Conservation (phyloP, 345 rosid species). For the Litchi chinensis region DNA sequence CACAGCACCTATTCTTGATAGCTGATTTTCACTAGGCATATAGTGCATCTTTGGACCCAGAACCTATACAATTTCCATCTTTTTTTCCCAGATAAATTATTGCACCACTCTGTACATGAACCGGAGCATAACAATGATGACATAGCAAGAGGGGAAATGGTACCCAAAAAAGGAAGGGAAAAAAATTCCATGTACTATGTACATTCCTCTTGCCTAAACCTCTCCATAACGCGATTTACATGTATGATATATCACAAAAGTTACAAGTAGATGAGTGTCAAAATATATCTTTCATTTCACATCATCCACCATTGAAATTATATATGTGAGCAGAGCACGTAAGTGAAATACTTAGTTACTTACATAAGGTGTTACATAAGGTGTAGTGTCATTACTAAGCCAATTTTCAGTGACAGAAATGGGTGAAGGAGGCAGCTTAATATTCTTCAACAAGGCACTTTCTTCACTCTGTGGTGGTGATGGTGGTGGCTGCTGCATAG, state of each 20-base stretch:
- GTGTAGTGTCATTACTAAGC: constrained; percentile 49
- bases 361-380: constrained; percentile 39
- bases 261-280: too few species aligned
- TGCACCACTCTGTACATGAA: background rate
- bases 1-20: too few species aligned
- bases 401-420: constrained; percentile 60
- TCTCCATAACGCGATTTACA: background rate
- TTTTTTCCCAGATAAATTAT: too few species aligned
- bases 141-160: background rate
- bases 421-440: constrained; percentile 50
- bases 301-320: background rate
- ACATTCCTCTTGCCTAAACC: constrained; percentile 6
- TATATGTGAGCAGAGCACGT: background rate
- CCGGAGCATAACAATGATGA: background rate
- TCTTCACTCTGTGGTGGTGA: constrained; percentile 46
- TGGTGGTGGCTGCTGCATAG: constrained; percentile 26
- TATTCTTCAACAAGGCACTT: constrained; percentile 35
- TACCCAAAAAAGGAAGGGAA: background rate
- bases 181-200: constrained; percentile 12
- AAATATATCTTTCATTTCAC: background rate
- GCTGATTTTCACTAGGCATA: too few species aligned
- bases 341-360: constrained; percentile 24
- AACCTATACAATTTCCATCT: too few species aligned
- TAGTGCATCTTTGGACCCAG: too few species aligned
- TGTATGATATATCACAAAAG: background rate